Evolutionary conservation across 495 filamentous ascomycete species (phyloP), one percentile per base, ranked within the genome.

Genomic region (Pseudotulostoma volvatum): DNA sequence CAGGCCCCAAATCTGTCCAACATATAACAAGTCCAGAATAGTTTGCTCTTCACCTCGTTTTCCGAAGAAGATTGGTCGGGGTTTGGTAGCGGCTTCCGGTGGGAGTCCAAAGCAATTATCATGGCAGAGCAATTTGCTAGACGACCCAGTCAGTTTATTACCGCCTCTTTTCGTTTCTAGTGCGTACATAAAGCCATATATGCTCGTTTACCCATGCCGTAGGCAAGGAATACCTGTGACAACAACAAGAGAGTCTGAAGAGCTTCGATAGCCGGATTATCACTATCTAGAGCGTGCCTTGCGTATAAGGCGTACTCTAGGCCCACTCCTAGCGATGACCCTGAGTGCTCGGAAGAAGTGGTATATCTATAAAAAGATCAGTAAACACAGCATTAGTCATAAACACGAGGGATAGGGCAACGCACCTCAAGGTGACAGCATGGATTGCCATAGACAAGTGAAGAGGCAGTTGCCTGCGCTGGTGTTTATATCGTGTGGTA

Each of bases 11-110:
- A 88, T 18, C 79, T 71, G 53, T 92, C 84, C 57, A 87, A 75
- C 14, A 86, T 61, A 46, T 87, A 92, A 43, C 79, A 81, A 3
- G 79, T 71, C 84, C 84, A 92, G 51, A 92, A 92, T 14, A 92
- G 55, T 17, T 76, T 66, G 33, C 83, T 69, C 28, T 79, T 67
- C 45, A 73, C 75, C 57, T 92, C 84, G 36, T 76, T 70, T 44
- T 87, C 83, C 7, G 67, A 49, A 2, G 71, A 59, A 1, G 70
- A 61, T 3, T 78, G 57, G 18, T 70, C 69, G 16, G 68, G 49
- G 33, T 70, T 67, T 25, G 61, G 41, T 18, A 81, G 73, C 13
- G 74, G 59, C 57, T 88, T 72, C 9, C 80, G 74, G 46, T 87
- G 79, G 21, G 87, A 57, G 44, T 81, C 80, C 9, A 88, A 64